Percentiles rank a stretch among this genome's conserved stretches.
phyloP scores from a whole-genome alignment of 23 red algal genomes.

The Cyanidiococcus yangmingshanensis region DNA sequence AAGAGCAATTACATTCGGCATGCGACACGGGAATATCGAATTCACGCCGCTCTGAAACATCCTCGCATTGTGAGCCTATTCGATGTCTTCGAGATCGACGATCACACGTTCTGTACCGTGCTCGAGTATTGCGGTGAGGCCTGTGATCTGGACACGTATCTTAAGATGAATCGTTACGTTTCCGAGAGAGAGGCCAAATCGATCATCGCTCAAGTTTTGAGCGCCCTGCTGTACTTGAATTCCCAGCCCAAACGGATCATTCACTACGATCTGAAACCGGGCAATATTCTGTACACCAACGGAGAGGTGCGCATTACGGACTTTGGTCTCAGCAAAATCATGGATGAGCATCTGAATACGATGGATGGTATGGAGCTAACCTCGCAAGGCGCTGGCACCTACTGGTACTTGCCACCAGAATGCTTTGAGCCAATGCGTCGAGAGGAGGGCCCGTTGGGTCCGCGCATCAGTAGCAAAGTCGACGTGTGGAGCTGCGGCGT shows the following conservation, averaged over 20 bases:
- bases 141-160: conserved; percentile 70
- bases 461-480: conserved; percentile 70
- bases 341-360: conserved; percentile 41
- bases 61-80: conserved; percentile 67
- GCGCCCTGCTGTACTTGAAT: conserved; percentile 66
- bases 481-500: conserved; percentile 90
- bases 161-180: conserved; percentile 48
- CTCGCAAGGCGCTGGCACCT: conserved; percentile 61
- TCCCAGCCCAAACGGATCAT: conserved; percentile 55
- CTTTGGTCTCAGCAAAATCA: conserved; percentile 91
- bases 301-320: conserved; percentile 86
- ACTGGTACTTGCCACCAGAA: conserved; percentile 97
- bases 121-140: conserved; percentile 81
- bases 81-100: conserved; percentile 96
- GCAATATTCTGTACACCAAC: conserved; percentile 66
- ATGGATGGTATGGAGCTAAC: conserved; percentile 74
- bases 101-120: conserved; percentile 88
- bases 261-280: conserved; percentile 92
- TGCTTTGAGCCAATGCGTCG: neutral
- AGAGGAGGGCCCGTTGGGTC: neutral
- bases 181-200: conserved; percentile 76
- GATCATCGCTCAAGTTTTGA: conserved; percentile 75
- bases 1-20: conserved; percentile 93
- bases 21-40: conserved; percentile 80
- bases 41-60: conserved; percentile 84